Base-by-base conservation (phyloP, 176 grass and related monocot species). In the Triticum turgidum region DNA sequence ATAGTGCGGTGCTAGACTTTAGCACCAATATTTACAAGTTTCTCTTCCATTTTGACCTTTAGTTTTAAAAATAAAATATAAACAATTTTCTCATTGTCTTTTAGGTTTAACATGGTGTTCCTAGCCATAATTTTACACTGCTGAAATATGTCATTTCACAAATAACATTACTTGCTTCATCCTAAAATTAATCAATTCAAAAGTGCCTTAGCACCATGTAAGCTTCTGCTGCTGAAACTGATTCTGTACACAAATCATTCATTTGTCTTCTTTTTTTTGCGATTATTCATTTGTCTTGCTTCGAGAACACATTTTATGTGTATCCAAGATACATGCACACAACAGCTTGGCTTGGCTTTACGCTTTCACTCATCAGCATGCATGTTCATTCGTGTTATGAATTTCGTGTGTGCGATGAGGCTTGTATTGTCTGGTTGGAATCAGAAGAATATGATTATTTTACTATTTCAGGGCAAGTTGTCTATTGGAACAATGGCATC, bases 401-500 rank as follows among this genome's bases (percentile, higher is more conserved):
- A 24, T 82, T 82, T 69, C 33, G 61, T 70, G 72, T 44, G 4
- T 54, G 17, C 18, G 52, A 1, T 89, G 47, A 68, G 21, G 8
- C 32, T 76, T 88, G 37, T 44, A 62, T 20, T 80, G 32, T 14
- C 27, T 86, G 63, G 34, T 83, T 51, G 18, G 22, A 83, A 77
- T 78, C 30, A 39, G 35, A 79, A 84, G 63, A 82, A 24, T 73
- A 61, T 79, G 47, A 70, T 81, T 82, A 29, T 71, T 82, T 80
- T 37, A 82, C n/a, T 76, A 69, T 96, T 96, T 83, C 90, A 98
- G 96, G 96, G 96, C 32, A 91, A 95, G 79, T 80, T 98, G 24
- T 94, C 96, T 67, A 65, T 98, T 92, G 96, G 96, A 79, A 94
- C 80, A 3, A 98, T 98, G 96, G 86, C 92, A 81, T 95, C 96